phyloP scores from a whole-genome alignment of 2,329 filamentous ascomycete species.

The Whalleya microplaca region DNA sequence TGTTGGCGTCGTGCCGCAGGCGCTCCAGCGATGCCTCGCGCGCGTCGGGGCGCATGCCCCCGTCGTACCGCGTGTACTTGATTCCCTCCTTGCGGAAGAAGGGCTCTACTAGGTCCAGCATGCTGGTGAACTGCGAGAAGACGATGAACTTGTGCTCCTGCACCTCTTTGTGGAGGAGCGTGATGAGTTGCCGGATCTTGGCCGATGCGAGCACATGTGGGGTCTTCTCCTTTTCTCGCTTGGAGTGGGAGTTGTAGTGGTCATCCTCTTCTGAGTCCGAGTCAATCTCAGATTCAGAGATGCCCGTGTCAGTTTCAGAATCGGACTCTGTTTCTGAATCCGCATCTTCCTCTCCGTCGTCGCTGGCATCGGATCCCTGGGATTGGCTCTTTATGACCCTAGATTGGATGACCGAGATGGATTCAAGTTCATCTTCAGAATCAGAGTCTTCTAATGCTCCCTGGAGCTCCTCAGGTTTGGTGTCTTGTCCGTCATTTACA shows the following conservation, averaged over 20 bases:
- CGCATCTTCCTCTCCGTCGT: constrained; percentile 16
- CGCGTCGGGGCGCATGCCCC: constrained; percentile 89
- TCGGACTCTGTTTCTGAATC: constrained; percentile 30
- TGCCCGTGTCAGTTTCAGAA: constrained; percentile 35
- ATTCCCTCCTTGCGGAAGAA: constrained; percentile 78
- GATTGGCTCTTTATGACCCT: constrained; percentile 25
- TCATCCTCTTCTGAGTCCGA: constrained; percentile 47
- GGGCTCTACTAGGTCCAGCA: constrained; percentile 95
- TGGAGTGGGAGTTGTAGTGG: constrained; percentile 35
- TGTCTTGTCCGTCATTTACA: constrained; percentile 52
- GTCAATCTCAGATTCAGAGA: constrained; percentile 46
- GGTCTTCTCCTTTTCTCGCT: constrained; percentile 46
- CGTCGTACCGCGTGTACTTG: constrained; percentile 88
- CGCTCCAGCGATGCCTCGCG: constrained; percentile 83
- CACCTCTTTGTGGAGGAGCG: constrained; percentile 78
- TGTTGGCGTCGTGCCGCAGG: constrained; percentile 74
- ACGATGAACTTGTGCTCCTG: constrained; percentile 94
- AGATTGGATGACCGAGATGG: constrained; percentile 32
- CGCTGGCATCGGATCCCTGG: constrained; percentile 1
- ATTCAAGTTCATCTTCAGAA: constrained; percentile 36
- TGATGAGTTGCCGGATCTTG: constrained; percentile 86
- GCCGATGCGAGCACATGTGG: constrained; percentile 71
- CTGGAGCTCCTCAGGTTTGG: constrained; percentile 34
- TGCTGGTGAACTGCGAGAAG: constrained; percentile 97
- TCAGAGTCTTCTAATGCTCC: constrained; percentile 33